Conservation (phyloP, 768 basidiomycete species). For the Tulasnella sp. region DNA sequence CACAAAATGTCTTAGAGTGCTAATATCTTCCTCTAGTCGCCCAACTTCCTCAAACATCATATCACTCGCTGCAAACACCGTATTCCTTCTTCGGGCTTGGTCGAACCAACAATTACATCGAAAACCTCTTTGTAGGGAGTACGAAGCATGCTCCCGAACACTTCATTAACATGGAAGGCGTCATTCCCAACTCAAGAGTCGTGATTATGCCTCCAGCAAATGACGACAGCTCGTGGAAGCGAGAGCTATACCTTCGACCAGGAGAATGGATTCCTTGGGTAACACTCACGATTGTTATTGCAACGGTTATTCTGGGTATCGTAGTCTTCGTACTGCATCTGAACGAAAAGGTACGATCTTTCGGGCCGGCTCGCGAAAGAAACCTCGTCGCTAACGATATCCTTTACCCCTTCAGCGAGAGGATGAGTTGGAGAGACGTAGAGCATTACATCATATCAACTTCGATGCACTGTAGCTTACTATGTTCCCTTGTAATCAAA, state of each 20-base stretch:
- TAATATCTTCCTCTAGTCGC: conserved; percentile 48
- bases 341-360: conserved; percentile 72
- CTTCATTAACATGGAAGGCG: conserved; percentile 89
- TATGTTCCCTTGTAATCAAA: not conserved
- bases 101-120: conserved; percentile 98
- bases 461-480: conserved; percentile 76
- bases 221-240: conserved; percentile 59
- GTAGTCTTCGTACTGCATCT: conserved; percentile 83
- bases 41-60: conserved; percentile 88
- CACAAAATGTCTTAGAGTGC: conserved; percentile 7
- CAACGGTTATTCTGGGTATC: conserved; percentile 62
- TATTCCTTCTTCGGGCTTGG: conserved; percentile 96
- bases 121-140: conserved; percentile 94
- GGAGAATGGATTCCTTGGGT: conserved; percentile 99
- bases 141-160: conserved; percentile 65
- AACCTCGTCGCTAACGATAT: conserved; percentile 10
- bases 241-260: conserved; percentile 82
- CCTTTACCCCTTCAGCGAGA: conserved; percentile 53
- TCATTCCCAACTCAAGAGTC: conserved; percentile 94
- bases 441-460: conserved; percentile 91
- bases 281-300: conserved; percentile 72
- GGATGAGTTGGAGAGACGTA: conserved; percentile 83
- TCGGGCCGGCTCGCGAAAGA: not conserved
- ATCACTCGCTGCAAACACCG: conserved; percentile 82
- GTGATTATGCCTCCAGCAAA: conserved; percentile 73